These are phyloP conservation scores for Xerocomus nothofagi DNA, from an alignment of 1,284 basidiomycete species.

Conservation along the genomic window DNA sequence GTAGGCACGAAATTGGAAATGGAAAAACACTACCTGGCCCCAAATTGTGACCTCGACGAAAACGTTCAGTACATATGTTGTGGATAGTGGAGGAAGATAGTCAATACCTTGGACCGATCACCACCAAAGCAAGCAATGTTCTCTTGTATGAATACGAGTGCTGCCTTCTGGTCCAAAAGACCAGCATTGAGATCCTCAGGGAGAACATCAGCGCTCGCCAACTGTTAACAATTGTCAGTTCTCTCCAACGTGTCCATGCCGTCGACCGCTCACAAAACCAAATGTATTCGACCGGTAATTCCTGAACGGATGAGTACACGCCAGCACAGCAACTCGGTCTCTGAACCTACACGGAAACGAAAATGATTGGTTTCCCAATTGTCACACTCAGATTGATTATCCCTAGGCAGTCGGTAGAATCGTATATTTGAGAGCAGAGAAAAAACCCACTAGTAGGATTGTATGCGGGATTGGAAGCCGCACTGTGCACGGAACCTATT, in stretches of 20 bases:
- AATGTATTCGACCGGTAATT: conserved; percentile 23
- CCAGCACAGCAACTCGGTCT: neutral
- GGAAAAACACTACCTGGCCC: conserved; percentile 18
- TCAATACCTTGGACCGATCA: conserved; percentile 51
- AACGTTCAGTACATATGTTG: neutral
- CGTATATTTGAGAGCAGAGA: neutral
- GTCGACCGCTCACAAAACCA: conserved; percentile 15
- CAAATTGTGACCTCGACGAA: conserved; percentile 20
- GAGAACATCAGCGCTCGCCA: conserved; percentile 49
- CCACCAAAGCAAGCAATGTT: conserved; percentile 68
- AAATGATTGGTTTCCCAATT: conserved; percentile 20
- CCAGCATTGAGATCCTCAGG: conserved; percentile 56
- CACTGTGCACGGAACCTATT: conserved; percentile 3
- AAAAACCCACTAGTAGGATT: conserved; percentile 15
- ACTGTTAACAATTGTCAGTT: conserved; percentile 32
- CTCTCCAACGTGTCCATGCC: neutral
- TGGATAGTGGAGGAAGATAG: neutral
- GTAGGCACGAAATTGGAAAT: neutral
- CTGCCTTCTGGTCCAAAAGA: conserved; percentile 55
- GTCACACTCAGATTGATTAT: conserved; percentile 14
- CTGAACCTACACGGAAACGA: conserved; percentile 19
- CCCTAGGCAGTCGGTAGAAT: conserved; percentile 1
- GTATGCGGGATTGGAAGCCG: conserved; percentile 17
- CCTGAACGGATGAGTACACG: conserved; percentile 2
- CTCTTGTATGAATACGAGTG: conserved; percentile 57